Conservation (phyloP, 805 yeast species). For the Kuraishia hungarica region DNA sequence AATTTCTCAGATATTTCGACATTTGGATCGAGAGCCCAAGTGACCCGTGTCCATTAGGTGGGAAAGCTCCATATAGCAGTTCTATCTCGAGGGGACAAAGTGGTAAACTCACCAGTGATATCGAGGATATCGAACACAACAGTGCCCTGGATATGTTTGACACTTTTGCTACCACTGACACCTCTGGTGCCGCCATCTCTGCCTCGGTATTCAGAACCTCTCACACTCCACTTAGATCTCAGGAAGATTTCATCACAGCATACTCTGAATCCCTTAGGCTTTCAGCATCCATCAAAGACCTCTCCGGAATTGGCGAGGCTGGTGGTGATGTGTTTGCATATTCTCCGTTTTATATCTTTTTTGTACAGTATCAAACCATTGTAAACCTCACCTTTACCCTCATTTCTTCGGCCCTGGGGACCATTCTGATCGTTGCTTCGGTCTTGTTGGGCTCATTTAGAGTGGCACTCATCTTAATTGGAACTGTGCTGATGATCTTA, state of each 20-base stretch:
- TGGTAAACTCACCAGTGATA: no score
- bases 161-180: no score
- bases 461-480: conserved; percentile 46
- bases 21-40: conserved; percentile 80
- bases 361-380: conserved; percentile 77
- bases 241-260: conserved; percentile 75
- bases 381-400: conserved; percentile 48
- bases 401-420: conserved; percentile 38
- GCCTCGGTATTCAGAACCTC: conserved; percentile 73
- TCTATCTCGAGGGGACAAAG: conserved; percentile 36
- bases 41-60: conserved; percentile 91
- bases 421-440: conserved; percentile 43
- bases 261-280: conserved; percentile 66
- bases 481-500: conserved; percentile 56
- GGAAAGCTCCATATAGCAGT: conserved; percentile 81
- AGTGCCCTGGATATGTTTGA: no score
- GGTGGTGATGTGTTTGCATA: conserved; percentile 73
- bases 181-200: conserved; percentile 22
- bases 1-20: conserved; percentile 60
- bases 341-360: conserved; percentile 88
- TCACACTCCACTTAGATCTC: conserved; percentile 75
- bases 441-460: conserved; percentile 58
- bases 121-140: no score
- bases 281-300: conserved; percentile 41
- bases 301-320: conserved; percentile 19